Conservation (phyloP, 805 yeast genomes). For the Saturnispora besseyi region DNA sequence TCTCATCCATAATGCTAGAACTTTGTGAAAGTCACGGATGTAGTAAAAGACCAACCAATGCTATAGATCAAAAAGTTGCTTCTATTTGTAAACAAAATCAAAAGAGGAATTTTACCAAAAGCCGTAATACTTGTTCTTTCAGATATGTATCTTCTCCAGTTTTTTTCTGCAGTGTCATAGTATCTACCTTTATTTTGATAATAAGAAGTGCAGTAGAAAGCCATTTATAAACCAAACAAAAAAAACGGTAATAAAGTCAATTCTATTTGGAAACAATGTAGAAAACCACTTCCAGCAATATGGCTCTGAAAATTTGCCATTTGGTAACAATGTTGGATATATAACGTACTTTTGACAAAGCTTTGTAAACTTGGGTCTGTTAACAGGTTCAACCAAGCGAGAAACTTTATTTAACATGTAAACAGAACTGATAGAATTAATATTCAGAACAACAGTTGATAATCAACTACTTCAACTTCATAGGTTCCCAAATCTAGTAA, state of each 20-base stretch:
- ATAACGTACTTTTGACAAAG: conserved; percentile 27
- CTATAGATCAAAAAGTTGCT: conserved; percentile 35
- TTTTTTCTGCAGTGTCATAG: conserved; percentile 25
- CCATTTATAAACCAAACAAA: conserved; percentile 8
- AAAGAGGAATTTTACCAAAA: conserved; percentile 31
- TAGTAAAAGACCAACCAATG: conserved; percentile 35
- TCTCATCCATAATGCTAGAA: conserved; percentile 47
- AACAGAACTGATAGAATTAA: conserved; percentile 30
- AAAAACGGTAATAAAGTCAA: conserved; percentile 9
- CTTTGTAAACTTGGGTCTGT: conserved; percentile 5
- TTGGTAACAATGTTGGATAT: conserved; percentile 31
- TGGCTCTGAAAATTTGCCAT: conserved; percentile 15
- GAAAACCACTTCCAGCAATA: conserved; percentile 14
- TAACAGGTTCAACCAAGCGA: conserved; percentile 23
- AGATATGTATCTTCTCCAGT: conserved; percentile 22
- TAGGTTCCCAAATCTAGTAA: conserved; percentile 2
- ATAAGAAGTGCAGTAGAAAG: conserved; percentile 9
- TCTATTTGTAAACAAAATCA: conserved; percentile 39
- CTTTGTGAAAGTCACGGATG: conserved; percentile 51
- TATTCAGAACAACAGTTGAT: background rate
- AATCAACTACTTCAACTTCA: no score
- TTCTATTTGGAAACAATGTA: conserved; percentile 9
- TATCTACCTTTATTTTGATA: conserved; percentile 7
- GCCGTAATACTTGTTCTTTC: conserved; percentile 33
- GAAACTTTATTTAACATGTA: conserved; percentile 26